Percentiles rank a stretch among this genome's conserved stretches.
phyloP scores from a whole-genome alignment of 1,139 yeast genomes.

The Lodderomyces parapsilosis region DNA sequence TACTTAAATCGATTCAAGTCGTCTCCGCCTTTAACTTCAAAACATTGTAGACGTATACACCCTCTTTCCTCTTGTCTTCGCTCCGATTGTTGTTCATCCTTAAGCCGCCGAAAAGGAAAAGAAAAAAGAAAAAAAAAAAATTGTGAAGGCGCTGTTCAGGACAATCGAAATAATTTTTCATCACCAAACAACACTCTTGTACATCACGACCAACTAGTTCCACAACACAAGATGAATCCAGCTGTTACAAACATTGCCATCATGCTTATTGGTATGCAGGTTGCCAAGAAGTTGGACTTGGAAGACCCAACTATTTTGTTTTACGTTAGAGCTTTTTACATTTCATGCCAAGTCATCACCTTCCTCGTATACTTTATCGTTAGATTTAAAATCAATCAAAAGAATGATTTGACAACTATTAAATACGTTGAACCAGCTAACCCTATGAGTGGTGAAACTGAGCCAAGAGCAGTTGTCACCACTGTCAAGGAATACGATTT shows the following conservation, averaged over 20 bases:
- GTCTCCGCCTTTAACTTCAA: neutral
- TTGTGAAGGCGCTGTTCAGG: neutral
- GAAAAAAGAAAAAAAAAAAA: neutral
- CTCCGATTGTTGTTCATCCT: neutral
- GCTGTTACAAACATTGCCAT: slow-evolving; percentile 81
- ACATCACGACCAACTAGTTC: neutral
- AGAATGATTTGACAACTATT: slow-evolving; percentile 89
- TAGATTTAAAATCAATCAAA: slow-evolving; percentile 58
- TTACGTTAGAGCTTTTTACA: slow-evolving; percentile 75
- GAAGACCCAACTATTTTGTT: slow-evolving; percentile 77
- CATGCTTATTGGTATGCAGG: slow-evolving; percentile 98
- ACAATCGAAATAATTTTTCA: neutral
- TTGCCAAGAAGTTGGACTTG: slow-evolving; percentile 84
- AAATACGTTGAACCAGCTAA: slow-evolving; percentile 88
- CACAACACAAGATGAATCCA: slow-evolving; percentile 58
- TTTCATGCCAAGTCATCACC: slow-evolving; percentile 64
- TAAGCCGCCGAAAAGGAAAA: neutral
- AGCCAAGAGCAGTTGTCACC: slow-evolving; percentile 76
- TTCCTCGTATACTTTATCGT: slow-evolving; percentile 66
- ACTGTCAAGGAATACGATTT: slow-evolving; percentile 94
- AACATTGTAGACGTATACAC: too few species aligned
- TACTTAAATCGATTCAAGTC: neutral
- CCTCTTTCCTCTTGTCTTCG: too few species aligned
- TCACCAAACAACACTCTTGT: neutral
- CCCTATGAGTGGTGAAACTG: slow-evolving; percentile 72